phyloP scores from a whole-genome alignment of 768 basidiomycete species.

The Dentipellis fragilis region DNA sequence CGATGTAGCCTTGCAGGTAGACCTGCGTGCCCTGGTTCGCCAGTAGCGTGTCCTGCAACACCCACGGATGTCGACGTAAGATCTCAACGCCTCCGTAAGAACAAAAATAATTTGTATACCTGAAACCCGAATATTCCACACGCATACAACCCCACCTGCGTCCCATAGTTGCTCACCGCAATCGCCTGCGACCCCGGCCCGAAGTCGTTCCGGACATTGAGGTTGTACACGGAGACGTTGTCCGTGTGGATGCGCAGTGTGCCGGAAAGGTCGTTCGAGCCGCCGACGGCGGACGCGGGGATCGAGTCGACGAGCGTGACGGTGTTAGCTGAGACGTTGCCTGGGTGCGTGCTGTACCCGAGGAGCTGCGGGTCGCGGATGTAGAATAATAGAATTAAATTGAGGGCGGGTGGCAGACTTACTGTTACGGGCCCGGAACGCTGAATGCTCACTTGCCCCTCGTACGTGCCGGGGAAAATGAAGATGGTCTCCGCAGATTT shows the following conservation, averaged over 20 bases:
- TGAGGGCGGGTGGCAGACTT: background rate
- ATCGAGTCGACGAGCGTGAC: conserved; percentile 10
- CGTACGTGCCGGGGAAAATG: conserved; percentile 38
- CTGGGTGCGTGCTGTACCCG: conserved; percentile 14
- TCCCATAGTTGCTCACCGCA: conserved; percentile 41
- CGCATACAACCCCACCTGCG: conserved; percentile 16
- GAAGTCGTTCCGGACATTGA: conserved; percentile 38
- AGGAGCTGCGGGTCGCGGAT: conserved; percentile 6
- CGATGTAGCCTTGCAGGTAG: conserved; percentile 31
- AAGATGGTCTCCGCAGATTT: conserved; percentile 26
- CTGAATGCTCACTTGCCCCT: conserved; percentile 34
- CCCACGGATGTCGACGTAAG: no score
- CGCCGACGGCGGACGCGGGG: conserved; percentile 18
- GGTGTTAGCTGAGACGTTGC: conserved; percentile 7
- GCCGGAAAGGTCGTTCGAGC: conserved; percentile 38
- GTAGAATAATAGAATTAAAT: background rate
- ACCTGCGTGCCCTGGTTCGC: conserved; percentile 40
- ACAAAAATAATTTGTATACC: no score
- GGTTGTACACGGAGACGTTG: conserved; percentile 35
- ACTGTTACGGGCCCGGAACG: conserved; percentile 34
- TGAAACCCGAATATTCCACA: conserved; percentile 12
- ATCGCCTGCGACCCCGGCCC: conserved; percentile 37
- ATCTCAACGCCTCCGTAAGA: no score
- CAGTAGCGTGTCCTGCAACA: conserved; percentile 33
- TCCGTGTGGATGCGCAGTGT: conserved; percentile 37